Base-by-base conservation (phyloP, 768 basidiomycete genomes). In the Kockovaella imperatae region DNA sequence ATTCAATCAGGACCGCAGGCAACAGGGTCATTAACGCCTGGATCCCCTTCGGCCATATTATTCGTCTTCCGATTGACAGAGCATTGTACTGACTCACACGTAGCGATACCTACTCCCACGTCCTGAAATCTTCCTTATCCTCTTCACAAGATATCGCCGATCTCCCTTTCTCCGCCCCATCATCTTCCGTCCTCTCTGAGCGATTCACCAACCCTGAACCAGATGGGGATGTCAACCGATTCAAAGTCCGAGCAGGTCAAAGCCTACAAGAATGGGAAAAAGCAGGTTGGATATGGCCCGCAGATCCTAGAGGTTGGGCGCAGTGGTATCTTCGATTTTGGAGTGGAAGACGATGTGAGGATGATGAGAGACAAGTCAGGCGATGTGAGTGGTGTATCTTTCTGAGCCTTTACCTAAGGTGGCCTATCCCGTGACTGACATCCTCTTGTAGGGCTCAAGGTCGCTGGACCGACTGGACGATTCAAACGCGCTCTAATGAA, bases 281-380 rank as follows among this genome's bases (percentile, higher is more conserved):
- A 45, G 57, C 60, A 11, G 67, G 69, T 1, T 71, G 69, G 69
- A 69, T 71, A 11, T 69, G 67, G 67, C 20, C 30, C 11, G 67
- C 58, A 3, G 69, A 71, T 64, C 69, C 69, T 1, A 17, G 69
- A 23, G 69, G 69, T 15, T 71, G 69, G 69, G 68, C 68, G 14
- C 59, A 71, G 49, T 71, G 69, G 69, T 71, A 71, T 55, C 38
- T 51, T 15, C 46, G 67, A 4, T 71, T 71, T 38, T 71, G 62
- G 54, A 49, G 51, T 1, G 69, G 69, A 0, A 50, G 69, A 49
- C 46, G 69, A 24, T 60, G 59, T 35, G 56, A 47, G 11, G 69
- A 71, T 48, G 69, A 71, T 52, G 62, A 67, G 53, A 39, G 69
- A 34, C 69, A 71, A 48, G 57, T 71, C 4, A 49, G 59, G 46